Evolutionary conservation across 2,329 filamentous ascomycete genomes (phyloP).

Genomic region (Botrytis paeoniae): DNA sequence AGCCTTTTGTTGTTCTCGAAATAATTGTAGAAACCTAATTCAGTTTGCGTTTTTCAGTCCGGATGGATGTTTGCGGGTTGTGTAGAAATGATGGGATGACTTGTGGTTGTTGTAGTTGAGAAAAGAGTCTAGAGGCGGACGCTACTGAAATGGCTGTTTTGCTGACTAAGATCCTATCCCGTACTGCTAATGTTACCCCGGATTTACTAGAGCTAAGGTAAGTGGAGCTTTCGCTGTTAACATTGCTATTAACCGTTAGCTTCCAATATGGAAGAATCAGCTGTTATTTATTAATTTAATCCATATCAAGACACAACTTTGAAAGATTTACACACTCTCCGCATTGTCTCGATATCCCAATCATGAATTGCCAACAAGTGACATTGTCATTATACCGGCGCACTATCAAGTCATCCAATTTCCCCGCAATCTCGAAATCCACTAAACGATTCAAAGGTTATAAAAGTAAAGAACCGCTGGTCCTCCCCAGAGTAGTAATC

Average conservation of each 20-base stretch:
- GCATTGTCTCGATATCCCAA: background rate
- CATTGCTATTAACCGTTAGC: background rate
- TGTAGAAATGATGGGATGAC: background rate
- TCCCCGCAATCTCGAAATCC: background rate
- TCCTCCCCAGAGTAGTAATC: conserved; percentile 46
- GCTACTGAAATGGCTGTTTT: background rate
- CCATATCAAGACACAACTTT: background rate
- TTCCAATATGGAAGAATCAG: background rate
- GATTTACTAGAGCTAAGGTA: conserved; percentile 7
- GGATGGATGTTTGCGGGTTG: background rate
- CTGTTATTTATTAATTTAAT: background rate
- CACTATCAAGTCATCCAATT: background rate
- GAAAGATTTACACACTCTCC: background rate
- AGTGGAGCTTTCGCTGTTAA: background rate
- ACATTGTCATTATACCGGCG: conserved; percentile 23
- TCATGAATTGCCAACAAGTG: conserved; percentile 21
- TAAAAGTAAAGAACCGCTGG: conserved; percentile 25
- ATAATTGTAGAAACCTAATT: too few relatives aligned
- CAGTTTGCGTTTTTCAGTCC: rapidly evolving
- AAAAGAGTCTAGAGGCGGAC: background rate
- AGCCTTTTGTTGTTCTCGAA: conserved; percentile 2
- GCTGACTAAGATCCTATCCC: background rate
- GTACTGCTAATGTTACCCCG: background rate
- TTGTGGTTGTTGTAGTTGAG: conserved; percentile 5
- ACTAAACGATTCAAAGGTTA: conserved; percentile 22